Percentiles rank a stretch among this genome's conserved stretches.
These are phyloP conservation scores for Monosporozyma siamensis DNA, from an alignment of 805 yeast species.

Conservation along the genomic window DNA sequence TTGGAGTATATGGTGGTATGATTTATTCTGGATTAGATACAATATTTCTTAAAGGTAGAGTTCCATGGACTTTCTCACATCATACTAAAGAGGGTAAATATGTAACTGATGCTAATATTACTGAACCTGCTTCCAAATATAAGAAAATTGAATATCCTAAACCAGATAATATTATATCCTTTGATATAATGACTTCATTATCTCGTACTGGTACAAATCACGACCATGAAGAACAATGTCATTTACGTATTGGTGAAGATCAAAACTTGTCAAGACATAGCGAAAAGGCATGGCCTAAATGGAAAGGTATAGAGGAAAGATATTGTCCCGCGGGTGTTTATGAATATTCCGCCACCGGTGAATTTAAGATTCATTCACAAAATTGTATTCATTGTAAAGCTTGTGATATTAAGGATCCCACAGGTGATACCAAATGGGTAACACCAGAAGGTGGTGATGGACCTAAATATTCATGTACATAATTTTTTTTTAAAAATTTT, in stretches of 20 bases:
- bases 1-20: conserved; percentile 79
- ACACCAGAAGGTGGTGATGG: conserved; percentile 99
- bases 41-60: conserved; percentile 62
- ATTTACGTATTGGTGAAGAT: conserved; percentile 52
- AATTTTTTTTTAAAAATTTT: not conserved
- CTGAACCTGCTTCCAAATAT: conserved; percentile 56
- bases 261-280: conserved; percentile 64
- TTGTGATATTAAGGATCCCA: conserved; percentile 93
- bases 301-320: conserved; percentile 77
- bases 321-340: conserved; percentile 99
- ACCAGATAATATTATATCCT: conserved; percentile 88
- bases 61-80: conserved; percentile 73
- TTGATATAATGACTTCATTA: conserved; percentile 89
- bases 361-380: conserved; percentile 89
- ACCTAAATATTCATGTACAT: conserved; percentile 63
- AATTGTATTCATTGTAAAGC: conserved; percentile 98
- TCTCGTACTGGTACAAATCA: conserved; percentile 95
- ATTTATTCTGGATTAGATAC: conserved; percentile 79
- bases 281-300: conserved; percentile 57
- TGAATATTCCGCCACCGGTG: conserved; percentile 51
- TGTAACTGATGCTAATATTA: conserved; percentile 61
- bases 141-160: conserved; percentile 82
- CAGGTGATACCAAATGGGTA: conserved; percentile 89
- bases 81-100: conserved; percentile 31
- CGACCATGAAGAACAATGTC: conserved; percentile 88